Percentiles rank a stretch among this genome's conserved stretches.
Conservation (phyloP, 345 rosid genomes). For the Ceriops zippeliana region DNA sequence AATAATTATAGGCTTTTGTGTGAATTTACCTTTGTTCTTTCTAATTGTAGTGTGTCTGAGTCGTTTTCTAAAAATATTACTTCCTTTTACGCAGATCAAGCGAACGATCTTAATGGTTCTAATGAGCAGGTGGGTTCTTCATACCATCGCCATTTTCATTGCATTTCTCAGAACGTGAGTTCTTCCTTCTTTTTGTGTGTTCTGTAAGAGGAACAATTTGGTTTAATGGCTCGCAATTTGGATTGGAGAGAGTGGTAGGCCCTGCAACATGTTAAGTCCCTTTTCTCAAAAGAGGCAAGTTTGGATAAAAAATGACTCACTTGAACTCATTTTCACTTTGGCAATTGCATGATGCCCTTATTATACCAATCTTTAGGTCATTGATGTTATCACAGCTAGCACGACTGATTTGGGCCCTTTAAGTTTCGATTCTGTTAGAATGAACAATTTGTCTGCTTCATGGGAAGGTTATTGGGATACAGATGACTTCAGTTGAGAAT, state of each 20-base stretch:
- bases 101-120: constrained; percentile 25
- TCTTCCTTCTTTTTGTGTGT: constrained; percentile 6
- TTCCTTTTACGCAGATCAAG: constrained; percentile 48
- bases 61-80: constrained; percentile 8
- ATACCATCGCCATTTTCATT: neutral
- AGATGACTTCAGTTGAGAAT: constrained; percentile 27
- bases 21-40: neutral
- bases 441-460: constrained; percentile 68
- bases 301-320: constrained; percentile 1
- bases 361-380: constrained; percentile 42
- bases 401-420: constrained; percentile 77
- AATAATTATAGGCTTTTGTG: too few species aligned
- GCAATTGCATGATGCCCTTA: constrained; percentile 5
- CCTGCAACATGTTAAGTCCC: constrained; percentile 52
- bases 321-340: constrained; percentile 1
- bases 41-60: neutral
- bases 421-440: constrained; percentile 79
- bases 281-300: constrained; percentile 80
- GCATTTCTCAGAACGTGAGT: neutral
- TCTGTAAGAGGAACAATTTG: constrained; percentile 10
- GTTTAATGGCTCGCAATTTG: constrained; percentile 44
- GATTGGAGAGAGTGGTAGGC: constrained; percentile 89
- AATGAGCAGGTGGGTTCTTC: constrained; percentile 44
- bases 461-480: constrained; percentile 49
- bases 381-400: constrained; percentile 60